These are phyloP conservation scores for Botrytis fragariae DNA, from an alignment of 2,329 filamentous ascomycete genomes.

Conservation along the genomic window DNA sequence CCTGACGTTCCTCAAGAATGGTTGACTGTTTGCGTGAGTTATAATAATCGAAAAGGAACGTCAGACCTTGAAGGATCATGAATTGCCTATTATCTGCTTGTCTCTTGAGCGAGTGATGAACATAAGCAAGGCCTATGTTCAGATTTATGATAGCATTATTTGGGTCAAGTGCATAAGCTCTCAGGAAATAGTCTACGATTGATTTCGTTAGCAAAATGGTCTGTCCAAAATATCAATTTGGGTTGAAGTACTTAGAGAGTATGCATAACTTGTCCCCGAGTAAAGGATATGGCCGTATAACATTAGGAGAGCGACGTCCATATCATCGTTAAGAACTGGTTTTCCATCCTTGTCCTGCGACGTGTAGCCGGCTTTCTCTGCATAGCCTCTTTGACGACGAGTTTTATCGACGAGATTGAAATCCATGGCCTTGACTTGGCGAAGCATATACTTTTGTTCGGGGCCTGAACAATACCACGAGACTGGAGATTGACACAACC, in stretches of 20 bases:
- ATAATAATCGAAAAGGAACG: conserved; percentile 76
- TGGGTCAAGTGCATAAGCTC: conserved; percentile 71
- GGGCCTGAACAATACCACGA: conserved; percentile 78
- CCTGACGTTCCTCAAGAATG: conserved; percentile 54
- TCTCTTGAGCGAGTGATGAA: conserved; percentile 85
- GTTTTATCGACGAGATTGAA: conserved; percentile 56
- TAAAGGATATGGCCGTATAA: conserved; percentile 90
- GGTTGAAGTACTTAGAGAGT: conserved; percentile 64
- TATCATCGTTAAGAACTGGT: conserved; percentile 35
- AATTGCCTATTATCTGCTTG: conserved; percentile 89
- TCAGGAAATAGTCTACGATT: conserved; percentile 75
- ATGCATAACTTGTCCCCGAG: conserved; percentile 76
- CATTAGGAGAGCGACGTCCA: conserved; percentile 80
- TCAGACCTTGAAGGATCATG: conserved; percentile 78
- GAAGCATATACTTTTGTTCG: conserved; percentile 85
- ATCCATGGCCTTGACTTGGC: conserved; percentile 90
- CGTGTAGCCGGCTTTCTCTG: conserved; percentile 44
- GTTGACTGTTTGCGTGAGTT: conserved; percentile 49
- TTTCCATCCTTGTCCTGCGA: conserved; percentile 39
- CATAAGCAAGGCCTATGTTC: conserved; percentile 77
- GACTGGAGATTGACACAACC: conserved; percentile 69
- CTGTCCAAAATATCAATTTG: neutral
- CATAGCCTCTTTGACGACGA: conserved; percentile 45
- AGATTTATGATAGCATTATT: conserved; percentile 76
- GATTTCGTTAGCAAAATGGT: conserved; percentile 2